Conservation (phyloP, 164 flowering plant genomes). For the Macadamia integrifolia region DNA sequence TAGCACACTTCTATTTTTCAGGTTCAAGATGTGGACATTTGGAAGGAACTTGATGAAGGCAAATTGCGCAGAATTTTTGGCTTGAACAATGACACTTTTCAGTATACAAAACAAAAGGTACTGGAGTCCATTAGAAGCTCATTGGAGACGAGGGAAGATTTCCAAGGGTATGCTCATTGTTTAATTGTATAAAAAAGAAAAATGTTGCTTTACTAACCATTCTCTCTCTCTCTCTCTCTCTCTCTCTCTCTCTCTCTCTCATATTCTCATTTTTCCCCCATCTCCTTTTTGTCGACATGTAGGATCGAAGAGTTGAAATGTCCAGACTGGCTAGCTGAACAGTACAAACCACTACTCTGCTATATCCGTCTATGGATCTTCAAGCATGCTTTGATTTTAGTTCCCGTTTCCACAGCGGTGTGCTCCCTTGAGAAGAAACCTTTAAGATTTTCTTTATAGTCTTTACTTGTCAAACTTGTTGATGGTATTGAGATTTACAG, state of each 20-base stretch:
- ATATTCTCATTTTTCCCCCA: not conserved
- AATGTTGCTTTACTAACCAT: not conserved
- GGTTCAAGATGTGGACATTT: constrained; percentile 54
- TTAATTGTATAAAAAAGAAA: not conserved
- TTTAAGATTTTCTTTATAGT: constrained; percentile 17
- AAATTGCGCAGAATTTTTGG: constrained; percentile 28
- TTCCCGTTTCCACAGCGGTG: constrained; percentile 55
- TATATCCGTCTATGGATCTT: constrained; percentile 53
- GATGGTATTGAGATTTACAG: constrained; percentile 48
- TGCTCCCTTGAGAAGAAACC: constrained; percentile 17
- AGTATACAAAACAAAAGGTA: constrained; percentile 44
- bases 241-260: not conserved
- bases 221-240: not conserved
- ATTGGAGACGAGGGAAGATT: constrained; percentile 43
- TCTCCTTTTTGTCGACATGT: constrained; percentile 4
- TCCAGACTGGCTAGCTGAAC: constrained; percentile 63
- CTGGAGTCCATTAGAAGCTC: constrained; percentile 32
- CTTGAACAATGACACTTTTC: constrained; percentile 25
- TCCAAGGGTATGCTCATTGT: constrained; percentile 46
- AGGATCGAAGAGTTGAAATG: constrained; percentile 81
- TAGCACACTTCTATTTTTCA: constrained; percentile 19
- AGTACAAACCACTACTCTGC: constrained; percentile 68
- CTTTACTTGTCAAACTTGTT: constrained; percentile 13
- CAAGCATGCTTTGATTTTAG: constrained; percentile 38
- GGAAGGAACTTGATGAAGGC: constrained; percentile 40